Base-by-base conservation (phyloP, 2,329 filamentous ascomycete genomes). In the Talaromyces piceae region DNA sequence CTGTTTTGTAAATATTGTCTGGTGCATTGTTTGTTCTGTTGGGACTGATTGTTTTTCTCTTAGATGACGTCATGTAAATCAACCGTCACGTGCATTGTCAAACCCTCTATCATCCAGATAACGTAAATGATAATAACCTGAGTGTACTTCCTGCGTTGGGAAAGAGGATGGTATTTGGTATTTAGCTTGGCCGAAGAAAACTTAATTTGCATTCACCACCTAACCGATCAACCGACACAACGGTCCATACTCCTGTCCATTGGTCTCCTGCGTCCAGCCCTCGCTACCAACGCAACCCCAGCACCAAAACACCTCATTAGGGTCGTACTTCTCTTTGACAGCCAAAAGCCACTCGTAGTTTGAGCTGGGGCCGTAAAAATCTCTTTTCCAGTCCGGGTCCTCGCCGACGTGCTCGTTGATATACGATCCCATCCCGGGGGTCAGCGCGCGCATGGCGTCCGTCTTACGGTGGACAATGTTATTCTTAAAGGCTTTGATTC, bases 321-420 rank as follows among this genome's bases (percentile, higher is more conserved):
- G 70, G 56, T 75, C 73, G 57, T 68, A 73, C 50, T 68, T 67
- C 5, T 61, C 55, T 64, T 75, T 75, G 28, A 74, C 60, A 6
- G 54, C 11, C 3, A 62, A 57, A n/a, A 74, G 59, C 3, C 50
- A 59, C 1, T 55, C 54, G 49, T 73, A 74, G 52, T 72, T 73
- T 13, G n/a, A 18, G n/a, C 31, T 37, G 5, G 50, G 54, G 3
- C 73, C 72, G 54, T 71, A 75, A 56, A 73, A 75, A 1, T 64
- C 64, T 20, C 66, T 45, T 58, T 72, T 62, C 58, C 64, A 73
- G 54, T 71, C 58, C 2, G 64, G 65, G 57, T 74, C 67, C 26
- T 63, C 63, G 58, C 67, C 70, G 51, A 72, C 63, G 13, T 58
- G 67, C 54, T 75, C 73, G 49, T 74, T 75, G 52, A 71, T 55